Percentiles rank a stretch among this genome's conserved stretches.
Conservation (phyloP, 2,329 filamentous ascomycete species). For the Penicillium brevicompactum region DNA sequence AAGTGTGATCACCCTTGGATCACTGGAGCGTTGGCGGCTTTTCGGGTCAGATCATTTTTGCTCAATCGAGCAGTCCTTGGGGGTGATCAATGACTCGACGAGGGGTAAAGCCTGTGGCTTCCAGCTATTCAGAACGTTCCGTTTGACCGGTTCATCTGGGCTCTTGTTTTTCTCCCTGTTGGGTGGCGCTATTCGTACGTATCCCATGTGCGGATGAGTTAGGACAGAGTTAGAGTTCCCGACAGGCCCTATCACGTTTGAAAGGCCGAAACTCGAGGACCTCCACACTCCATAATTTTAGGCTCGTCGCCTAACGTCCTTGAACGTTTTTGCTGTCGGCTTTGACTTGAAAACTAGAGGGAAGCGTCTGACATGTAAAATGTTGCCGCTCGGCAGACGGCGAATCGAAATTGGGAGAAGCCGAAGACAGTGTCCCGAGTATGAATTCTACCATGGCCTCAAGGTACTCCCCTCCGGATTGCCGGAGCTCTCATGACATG, state of each 20-base stretch:
- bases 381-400: background rate
- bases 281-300: constrained; percentile 16
- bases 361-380: background rate
- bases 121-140: background rate
- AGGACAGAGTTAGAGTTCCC: background rate
- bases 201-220: background rate
- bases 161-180: no score
- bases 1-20: constrained; percentile 6
- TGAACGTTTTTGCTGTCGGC: constrained; percentile 17
- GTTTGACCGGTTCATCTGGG: background rate
- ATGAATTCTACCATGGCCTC: background rate
- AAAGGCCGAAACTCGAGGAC: background rate
- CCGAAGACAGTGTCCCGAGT: background rate
- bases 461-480: background rate
- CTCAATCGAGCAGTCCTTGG: background rate
- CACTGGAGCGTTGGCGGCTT: constrained; percentile 7
- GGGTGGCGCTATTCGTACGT: no score
- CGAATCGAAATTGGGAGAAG: background rate
- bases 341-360: background rate
- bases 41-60: constrained; percentile 6
- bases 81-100: constrained; percentile 7
- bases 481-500: background rate
- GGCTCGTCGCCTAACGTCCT: constrained; percentile 1
- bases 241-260: constrained; percentile 5
- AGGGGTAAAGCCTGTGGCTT: background rate